These are phyloP conservation scores for Medicago lupulina DNA, from an alignment of 306 rosid genomes.

Conservation along the genomic window DNA sequence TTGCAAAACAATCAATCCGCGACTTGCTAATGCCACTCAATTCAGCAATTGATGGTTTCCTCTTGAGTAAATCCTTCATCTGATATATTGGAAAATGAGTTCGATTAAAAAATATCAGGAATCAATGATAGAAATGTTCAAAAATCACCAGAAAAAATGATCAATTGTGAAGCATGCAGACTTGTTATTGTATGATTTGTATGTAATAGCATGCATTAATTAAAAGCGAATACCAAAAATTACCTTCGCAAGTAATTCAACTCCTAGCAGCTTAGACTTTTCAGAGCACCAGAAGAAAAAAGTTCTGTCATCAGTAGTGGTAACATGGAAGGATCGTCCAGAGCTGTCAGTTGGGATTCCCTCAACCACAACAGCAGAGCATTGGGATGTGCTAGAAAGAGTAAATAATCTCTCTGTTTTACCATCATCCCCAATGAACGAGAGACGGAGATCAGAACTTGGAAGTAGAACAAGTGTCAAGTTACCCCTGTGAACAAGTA, in stretches of 20 bases:
- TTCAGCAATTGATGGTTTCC: conserved; percentile 83
- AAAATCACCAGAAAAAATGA: conserved; percentile 2
- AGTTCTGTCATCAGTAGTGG: conserved; percentile 50
- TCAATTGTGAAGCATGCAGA: conserved; percentile 20
- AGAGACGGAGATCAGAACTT: conserved; percentile 85
- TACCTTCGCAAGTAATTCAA: conserved; percentile 84
- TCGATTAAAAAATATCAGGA: not conserved
- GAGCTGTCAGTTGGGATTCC: conserved; percentile 75
- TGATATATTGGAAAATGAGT: conserved; percentile 40
- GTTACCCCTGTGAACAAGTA: conserved; percentile 73
- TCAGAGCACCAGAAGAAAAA: conserved; percentile 93
- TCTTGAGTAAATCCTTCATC: conserved; percentile 82
- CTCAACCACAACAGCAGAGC: conserved; percentile 60
- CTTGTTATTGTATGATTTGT: not conserved
- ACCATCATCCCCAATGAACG: conserved; percentile 87
- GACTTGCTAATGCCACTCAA: conserved; percentile 92
- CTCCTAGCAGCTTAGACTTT: conserved; percentile 88
- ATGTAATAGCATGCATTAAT: conserved; percentile 5
- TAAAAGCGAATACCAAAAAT: conserved; percentile 8
- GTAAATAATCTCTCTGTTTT: conserved; percentile 65
- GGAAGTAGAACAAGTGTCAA: conserved; percentile 80
- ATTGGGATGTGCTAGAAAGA: conserved; percentile 54
- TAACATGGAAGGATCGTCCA: conserved; percentile 78
- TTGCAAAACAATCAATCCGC: conserved; percentile 89
- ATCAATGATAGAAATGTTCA: not conserved